These are phyloP conservation scores for Dalbergia cochinchinensis DNA, from an alignment of 306 rosid genomes.

Conservation along the genomic window DNA sequence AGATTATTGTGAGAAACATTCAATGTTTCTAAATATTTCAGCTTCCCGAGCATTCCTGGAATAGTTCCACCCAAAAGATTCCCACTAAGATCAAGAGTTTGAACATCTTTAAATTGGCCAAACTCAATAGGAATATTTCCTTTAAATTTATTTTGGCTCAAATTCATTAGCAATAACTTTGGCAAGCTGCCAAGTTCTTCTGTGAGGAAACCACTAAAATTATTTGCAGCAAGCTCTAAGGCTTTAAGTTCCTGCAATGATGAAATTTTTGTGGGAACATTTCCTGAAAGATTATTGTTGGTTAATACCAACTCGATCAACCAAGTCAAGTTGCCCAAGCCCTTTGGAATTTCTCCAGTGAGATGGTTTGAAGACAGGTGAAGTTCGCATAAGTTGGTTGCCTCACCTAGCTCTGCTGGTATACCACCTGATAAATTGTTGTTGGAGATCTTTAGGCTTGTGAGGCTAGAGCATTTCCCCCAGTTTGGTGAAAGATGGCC, in stretches of 20 bases:
- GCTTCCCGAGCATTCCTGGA: conserved; percentile 40
- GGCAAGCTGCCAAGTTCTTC: not conserved
- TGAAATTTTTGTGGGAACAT: not conserved
- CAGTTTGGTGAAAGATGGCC: conserved; percentile 38
- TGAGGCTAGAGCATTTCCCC: conserved; percentile 20
- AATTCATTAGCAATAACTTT: not conserved
- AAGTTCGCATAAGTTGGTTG: conserved; percentile 11
- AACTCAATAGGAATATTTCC: not conserved
- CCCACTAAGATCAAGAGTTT: conserved; percentile 44
- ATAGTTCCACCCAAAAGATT: conserved; percentile 19
- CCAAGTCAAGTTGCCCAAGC: not conserved
- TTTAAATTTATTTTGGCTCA: conserved; percentile 14
- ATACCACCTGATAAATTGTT: conserved; percentile 40
- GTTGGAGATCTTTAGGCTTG: no score
- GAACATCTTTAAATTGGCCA: not conserved
- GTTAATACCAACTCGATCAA: not conserved
- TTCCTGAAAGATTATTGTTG: not conserved
- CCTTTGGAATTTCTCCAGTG: conserved; percentile 39
- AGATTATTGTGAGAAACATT: conserved; percentile 55
- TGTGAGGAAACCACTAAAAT: not conserved
- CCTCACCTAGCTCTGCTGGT: not conserved
- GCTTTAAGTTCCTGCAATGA: not conserved
- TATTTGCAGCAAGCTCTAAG: conserved; percentile 1
- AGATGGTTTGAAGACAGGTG: conserved; percentile 41
- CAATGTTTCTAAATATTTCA: conserved; percentile 33